Percentiles rank a stretch among this genome's conserved stretches.
Evolutionary conservation across 371 early-diverging fungal species (phyloP).

Genomic region (Haplosporangium sp.): DNA sequence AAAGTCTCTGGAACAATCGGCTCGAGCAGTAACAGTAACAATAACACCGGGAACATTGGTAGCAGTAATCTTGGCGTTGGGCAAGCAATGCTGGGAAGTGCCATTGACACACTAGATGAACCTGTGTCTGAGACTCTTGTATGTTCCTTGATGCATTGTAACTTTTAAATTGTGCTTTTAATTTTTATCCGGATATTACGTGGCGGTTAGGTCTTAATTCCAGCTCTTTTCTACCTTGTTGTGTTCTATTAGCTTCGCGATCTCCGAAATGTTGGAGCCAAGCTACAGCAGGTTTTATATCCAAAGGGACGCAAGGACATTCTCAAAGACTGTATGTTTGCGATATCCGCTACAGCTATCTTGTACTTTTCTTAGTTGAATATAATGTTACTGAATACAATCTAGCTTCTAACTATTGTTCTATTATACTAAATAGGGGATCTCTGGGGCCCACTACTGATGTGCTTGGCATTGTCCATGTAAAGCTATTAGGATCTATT

Average conservation of each 20-base stretch:
- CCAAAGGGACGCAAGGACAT: constrained; percentile 76
- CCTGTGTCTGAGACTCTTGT: constrained; percentile 89
- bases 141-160: constrained; percentile 35
- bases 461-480: constrained; percentile 90
- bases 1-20: constrained; percentile 55
- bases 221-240: neutral
- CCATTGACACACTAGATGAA: constrained; percentile 90
- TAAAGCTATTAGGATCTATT: constrained; percentile 51
- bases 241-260: constrained; percentile 74
- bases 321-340: constrained; percentile 81
- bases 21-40: constrained; percentile 21
- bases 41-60: constrained; percentile 35
- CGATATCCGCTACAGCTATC: neutral
- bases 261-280: constrained; percentile 76
- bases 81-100: constrained; percentile 48
- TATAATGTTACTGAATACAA: too few relatives aligned
- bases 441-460: constrained; percentile 94
- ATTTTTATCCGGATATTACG: neutral
- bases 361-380: too few relatives aligned
- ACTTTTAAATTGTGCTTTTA: neutral
- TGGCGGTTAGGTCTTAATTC: too few relatives aligned
- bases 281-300: constrained; percentile 79
- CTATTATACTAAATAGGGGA: constrained; percentile 74
- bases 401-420: neutral
- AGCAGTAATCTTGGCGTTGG: constrained; percentile 47